Percentiles rank a stretch among this genome's conserved stretches.
Evolutionary conservation across 176 grass and related monocot species (phyloP).

Genomic region (Musa beccarii): DNA sequence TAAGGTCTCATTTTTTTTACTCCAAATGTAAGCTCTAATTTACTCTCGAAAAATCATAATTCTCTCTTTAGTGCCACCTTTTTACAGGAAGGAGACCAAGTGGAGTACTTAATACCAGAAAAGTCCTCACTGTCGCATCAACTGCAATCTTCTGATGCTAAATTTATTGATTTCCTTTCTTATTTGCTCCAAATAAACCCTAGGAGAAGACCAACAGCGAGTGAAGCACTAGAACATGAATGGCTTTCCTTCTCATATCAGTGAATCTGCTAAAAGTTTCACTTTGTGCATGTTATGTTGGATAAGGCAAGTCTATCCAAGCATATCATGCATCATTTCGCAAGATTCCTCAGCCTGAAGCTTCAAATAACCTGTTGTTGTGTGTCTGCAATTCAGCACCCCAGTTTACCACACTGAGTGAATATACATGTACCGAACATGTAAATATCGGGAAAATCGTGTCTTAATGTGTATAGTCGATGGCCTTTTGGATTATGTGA

Average conservation of each 20-base stretch:
- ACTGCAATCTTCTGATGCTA: slow-evolving; percentile 4
- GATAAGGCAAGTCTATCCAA: background rate
- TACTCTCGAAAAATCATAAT: background rate
- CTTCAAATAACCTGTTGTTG: background rate
- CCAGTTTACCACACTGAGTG: background rate
- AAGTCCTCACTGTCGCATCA: slow-evolving; percentile 9
- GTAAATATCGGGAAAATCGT: background rate
- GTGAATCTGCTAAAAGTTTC: background rate
- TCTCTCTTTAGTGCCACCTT: background rate
- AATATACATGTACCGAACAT: background rate
- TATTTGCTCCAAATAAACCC: slow-evolving; percentile 26
- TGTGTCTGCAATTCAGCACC: background rate
- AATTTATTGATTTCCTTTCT: slow-evolving; percentile 16
- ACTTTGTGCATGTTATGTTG: background rate
- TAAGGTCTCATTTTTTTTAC: background rate
- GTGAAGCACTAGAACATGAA: slow-evolving; percentile 13
- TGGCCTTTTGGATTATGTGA: background rate
- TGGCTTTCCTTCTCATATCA: slow-evolving; percentile 1
- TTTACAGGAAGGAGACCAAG: slow-evolving; percentile 1
- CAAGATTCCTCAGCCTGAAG: background rate
- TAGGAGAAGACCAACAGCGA: slow-evolving; percentile 6
- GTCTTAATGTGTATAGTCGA: background rate
- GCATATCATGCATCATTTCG: background rate
- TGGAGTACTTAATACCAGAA: slow-evolving; percentile 21
- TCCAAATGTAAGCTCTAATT: too few species aligned